Evolutionary conservation across 208 protist species (phyloP).

Genomic region (Herpetomonas muscarum): DNA sequence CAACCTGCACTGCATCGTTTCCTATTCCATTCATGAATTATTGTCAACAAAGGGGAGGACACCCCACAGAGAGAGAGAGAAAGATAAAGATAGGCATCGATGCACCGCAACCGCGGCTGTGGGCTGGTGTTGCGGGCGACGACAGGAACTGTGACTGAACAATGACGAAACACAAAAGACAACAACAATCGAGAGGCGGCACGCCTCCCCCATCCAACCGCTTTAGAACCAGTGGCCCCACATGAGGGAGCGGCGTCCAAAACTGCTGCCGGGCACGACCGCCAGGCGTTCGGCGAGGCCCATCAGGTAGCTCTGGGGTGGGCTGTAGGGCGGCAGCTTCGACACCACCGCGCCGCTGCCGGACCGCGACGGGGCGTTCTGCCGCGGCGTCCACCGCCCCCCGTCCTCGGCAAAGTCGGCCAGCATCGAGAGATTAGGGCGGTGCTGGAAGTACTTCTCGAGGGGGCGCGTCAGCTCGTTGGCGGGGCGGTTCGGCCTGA

Average conservation of each 20-base stretch:
- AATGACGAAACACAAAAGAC: constrained; percentile 5
- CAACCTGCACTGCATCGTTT: too few relatives aligned
- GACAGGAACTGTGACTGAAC: too few relatives aligned
- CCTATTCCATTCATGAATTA: too few relatives aligned
- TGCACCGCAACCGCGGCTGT: too few relatives aligned
- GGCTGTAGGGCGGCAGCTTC: constrained; percentile 49
- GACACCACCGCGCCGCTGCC: constrained; percentile 24
- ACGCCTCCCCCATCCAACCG: background rate
- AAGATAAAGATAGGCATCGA: background rate
- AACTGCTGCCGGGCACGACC: constrained; percentile 70
- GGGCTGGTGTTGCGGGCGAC: too few relatives aligned
- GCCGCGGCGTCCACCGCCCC: constrained; percentile 47
- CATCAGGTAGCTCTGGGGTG: constrained; percentile 84
- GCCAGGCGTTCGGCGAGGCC: constrained; percentile 80
- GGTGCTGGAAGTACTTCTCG: constrained; percentile 73
- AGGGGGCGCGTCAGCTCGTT: constrained; percentile 76
- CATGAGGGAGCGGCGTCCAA: constrained; percentile 81
- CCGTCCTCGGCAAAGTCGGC: constrained; percentile 7
- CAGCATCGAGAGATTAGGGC: constrained; percentile 23
- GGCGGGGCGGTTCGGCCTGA: constrained; percentile 73
- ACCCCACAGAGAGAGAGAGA: background rate
- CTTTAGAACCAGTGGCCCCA: constrained; percentile 87
- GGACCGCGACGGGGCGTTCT: constrained; percentile 49
- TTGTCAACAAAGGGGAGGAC: too few relatives aligned
- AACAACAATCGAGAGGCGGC: background rate